Conservation (phyloP, 1,284 basidiomycete genomes). For the Ustilago hordei region DNA sequence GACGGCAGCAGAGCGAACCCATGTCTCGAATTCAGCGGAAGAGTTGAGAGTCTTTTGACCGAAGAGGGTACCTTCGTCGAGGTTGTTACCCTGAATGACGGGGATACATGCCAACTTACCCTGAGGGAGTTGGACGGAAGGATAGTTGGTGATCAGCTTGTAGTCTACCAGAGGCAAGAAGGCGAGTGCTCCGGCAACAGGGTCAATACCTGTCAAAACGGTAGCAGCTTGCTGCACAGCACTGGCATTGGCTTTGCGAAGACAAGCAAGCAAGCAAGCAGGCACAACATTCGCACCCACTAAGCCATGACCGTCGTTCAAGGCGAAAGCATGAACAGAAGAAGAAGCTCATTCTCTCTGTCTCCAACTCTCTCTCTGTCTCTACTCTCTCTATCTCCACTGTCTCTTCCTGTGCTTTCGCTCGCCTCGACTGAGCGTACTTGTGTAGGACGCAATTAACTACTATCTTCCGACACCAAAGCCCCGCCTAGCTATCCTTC, state of each 20-base stretch:
- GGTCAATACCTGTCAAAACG: constrained; percentile 11
- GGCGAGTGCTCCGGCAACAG: constrained; percentile 31
- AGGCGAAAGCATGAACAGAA: constrained; percentile 8
- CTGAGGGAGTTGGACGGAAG: constrained; percentile 26
- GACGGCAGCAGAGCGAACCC: constrained; percentile 22
- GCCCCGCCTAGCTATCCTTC: too few species aligned
- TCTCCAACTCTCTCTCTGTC: too few species aligned
- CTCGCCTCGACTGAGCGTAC: too few species aligned
- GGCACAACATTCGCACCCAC: constrained; percentile 6
- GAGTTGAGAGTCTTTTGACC: constrained; percentile 26
- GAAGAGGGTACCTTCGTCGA: constrained; percentile 51
- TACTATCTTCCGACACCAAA: too few species aligned
- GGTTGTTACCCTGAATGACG: constrained; percentile 45
- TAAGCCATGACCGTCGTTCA: constrained; percentile 3
- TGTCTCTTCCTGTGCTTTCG: too few species aligned
- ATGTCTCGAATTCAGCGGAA: constrained; percentile 24
- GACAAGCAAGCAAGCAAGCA: constrained; percentile 25
- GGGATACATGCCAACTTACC: constrained; percentile 49
- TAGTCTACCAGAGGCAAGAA: constrained; percentile 48
- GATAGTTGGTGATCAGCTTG: constrained; percentile 43
- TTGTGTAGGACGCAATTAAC: too few species aligned
- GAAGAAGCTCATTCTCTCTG: too few species aligned
- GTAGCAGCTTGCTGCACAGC: constrained; percentile 21
- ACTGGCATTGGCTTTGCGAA: constrained; percentile 30
- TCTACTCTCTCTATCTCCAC: too few species aligned